Evolutionary conservation across 208 protist species (phyloP).

Genomic region (Vickermania spadyakhi): DNA sequence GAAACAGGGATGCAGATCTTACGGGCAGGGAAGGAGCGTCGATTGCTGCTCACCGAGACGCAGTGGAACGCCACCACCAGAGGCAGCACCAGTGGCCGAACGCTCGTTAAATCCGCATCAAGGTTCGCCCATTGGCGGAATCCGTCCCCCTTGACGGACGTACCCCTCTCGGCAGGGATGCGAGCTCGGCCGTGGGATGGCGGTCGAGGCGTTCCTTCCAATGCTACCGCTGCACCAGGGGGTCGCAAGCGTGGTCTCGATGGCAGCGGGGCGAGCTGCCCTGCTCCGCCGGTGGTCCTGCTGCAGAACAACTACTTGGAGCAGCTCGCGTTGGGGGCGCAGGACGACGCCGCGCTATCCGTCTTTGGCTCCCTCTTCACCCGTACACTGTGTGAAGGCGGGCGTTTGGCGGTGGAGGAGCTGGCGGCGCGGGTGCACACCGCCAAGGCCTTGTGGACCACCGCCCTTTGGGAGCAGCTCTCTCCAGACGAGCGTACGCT

Average conservation of each 20-base stretch:
- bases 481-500: no score
- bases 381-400: constrained; percentile 42
- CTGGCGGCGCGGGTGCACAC: constrained; percentile 61
- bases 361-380: constrained; percentile 74
- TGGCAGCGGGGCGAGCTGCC: background rate
- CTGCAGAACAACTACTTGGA: constrained; percentile 50
- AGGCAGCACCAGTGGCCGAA: background rate
- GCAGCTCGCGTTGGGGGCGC: constrained; percentile 54
- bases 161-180: no score
- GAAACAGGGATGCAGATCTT: constrained; percentile 59
- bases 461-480: constrained; percentile 65
- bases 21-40: constrained; percentile 56
- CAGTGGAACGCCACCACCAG: no score
- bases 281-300: constrained; percentile 14
- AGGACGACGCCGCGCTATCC: constrained; percentile 65
- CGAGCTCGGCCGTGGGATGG: no score
- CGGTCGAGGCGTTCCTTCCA: background rate
- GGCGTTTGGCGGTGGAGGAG: constrained; percentile 48
- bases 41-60: constrained; percentile 35
- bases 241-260: background rate
- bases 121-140: no score
- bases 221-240: background rate
- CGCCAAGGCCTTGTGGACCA: constrained; percentile 57
- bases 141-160: no score
- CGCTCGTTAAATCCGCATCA: no score